phyloP scores from a whole-genome alignment of 1,284 basidiomycete genomes.

The Microbotryum violaceum region DNA sequence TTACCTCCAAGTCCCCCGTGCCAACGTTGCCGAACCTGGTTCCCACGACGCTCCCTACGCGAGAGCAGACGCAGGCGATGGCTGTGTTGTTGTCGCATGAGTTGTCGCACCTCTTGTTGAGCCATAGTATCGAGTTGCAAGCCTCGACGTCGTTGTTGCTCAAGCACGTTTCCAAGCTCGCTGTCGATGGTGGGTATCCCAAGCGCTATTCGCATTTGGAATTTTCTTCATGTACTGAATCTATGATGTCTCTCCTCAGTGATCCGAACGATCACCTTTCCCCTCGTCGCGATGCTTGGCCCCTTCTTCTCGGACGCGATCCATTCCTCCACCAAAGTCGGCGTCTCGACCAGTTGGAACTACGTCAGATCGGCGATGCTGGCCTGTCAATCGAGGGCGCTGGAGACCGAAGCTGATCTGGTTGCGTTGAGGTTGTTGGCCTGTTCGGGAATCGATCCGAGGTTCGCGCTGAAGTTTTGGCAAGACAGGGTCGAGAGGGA shows the following conservation, averaged over 20 bases:
- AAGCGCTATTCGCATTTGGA: too few relatives aligned
- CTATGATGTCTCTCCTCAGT: conserved; percentile 8
- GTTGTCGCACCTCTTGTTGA: conserved; percentile 33
- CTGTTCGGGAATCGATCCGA: conserved; percentile 33
- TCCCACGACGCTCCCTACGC: conserved; percentile 16
- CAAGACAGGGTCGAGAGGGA: conserved; percentile 5
- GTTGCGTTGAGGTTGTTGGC: conserved; percentile 32
- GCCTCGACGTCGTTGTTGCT: conserved; percentile 30
- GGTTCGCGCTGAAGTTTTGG: conserved; percentile 33
- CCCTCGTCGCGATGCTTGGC: conserved; percentile 33
- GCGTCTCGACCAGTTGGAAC: conserved; percentile 21
- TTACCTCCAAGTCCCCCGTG: neutral
- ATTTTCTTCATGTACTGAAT: too few relatives aligned
- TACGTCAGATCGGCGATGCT: conserved; percentile 17
- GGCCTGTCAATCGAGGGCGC: conserved; percentile 23
- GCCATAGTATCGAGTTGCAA: conserved; percentile 35
- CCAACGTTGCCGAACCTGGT: conserved; percentile 1
- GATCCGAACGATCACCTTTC: conserved; percentile 32
- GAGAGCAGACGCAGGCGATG: conserved; percentile 30
- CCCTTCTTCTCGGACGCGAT: conserved; percentile 36
- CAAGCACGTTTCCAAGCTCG: conserved; percentile 32
- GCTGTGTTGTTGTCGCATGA: conserved; percentile 35
- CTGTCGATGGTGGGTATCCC: conserved; percentile 27
- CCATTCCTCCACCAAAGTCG: conserved; percentile 19
- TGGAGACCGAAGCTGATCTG: conserved; percentile 29